phyloP scores from a whole-genome alignment of 169 alveolate species.

The Perkinsus chesapeaki region DNA sequence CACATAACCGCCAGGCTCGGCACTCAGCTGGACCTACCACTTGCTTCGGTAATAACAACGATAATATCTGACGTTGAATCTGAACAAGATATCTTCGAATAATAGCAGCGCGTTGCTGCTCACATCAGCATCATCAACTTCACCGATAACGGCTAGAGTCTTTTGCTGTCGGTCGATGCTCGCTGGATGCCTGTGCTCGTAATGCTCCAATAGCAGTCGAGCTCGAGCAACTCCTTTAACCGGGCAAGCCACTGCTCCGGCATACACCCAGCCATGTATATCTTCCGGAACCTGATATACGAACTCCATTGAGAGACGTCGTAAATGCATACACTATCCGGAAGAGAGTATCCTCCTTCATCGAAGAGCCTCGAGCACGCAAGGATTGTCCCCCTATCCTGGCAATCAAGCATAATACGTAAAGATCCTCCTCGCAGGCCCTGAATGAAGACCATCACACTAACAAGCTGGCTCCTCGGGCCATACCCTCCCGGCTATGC shows the following conservation, averaged over 20 bases:
- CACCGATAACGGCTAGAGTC: neutral
- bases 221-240: neutral
- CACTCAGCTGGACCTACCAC: neutral
- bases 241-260: neutral
- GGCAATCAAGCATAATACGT: neutral
- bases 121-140: neutral
- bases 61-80: neutral
- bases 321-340: neutral
- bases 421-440: neutral
- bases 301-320: neutral
- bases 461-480: neutral
- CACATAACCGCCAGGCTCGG: neutral
- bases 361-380: neutral
- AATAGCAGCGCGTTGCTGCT: neutral
- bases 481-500: neutral
- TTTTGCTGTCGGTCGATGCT: neutral
- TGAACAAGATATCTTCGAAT: neutral
- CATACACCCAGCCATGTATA: neutral
- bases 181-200: neutral
- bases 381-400: neutral
- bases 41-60: neutral
- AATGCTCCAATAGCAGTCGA: neutral
- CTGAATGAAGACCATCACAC: neutral
- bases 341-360: neutral
- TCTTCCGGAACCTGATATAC: neutral